These are phyloP conservation scores for Coniella lustricola DNA, from an alignment of 2,329 filamentous ascomycete genomes.

Conservation along the genomic window DNA sequence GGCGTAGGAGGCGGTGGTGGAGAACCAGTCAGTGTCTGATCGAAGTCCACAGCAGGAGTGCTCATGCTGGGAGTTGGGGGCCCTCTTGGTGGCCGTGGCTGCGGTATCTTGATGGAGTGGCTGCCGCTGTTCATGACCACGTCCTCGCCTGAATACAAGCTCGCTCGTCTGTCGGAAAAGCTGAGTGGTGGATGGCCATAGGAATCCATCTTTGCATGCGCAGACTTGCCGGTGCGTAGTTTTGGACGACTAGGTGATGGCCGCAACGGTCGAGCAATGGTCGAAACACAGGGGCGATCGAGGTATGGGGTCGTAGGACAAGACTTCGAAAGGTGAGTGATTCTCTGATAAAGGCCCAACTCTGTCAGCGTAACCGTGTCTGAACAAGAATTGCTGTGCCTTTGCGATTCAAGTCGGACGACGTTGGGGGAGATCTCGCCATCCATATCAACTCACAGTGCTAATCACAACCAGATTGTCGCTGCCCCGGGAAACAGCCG, in stretches of 20 bases:
- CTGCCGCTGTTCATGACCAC: constrained; percentile 46
- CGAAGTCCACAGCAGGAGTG: constrained; percentile 56
- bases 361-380: too few relatives aligned
- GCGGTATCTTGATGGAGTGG: constrained; percentile 43
- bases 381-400: too few relatives aligned
- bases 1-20: constrained; percentile 60
- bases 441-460: too few relatives aligned
- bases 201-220: constrained; percentile 29
- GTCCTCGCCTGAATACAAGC: constrained; percentile 48
- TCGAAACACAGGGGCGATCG: not conserved
- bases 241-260: not conserved
- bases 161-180: constrained; percentile 56
- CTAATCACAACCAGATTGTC: too few relatives aligned
- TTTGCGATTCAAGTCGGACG: too few relatives aligned
- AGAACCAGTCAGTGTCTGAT: constrained; percentile 53
- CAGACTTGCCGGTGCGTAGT: constrained; percentile 1
- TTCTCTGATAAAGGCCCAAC: too few relatives aligned
- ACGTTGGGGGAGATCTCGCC: too few relatives aligned
- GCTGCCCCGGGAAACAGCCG: too few relatives aligned
- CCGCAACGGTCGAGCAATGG: constrained; percentile 3
- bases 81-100: constrained; percentile 44
- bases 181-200: constrained; percentile 44
- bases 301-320: too few relatives aligned
- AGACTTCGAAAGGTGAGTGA: too few relatives aligned
- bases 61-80: constrained; percentile 62